These are phyloP conservation scores for Wickerhamiella domercqiae DNA, from an alignment of 805 yeast species.

Conservation along the genomic window DNA sequence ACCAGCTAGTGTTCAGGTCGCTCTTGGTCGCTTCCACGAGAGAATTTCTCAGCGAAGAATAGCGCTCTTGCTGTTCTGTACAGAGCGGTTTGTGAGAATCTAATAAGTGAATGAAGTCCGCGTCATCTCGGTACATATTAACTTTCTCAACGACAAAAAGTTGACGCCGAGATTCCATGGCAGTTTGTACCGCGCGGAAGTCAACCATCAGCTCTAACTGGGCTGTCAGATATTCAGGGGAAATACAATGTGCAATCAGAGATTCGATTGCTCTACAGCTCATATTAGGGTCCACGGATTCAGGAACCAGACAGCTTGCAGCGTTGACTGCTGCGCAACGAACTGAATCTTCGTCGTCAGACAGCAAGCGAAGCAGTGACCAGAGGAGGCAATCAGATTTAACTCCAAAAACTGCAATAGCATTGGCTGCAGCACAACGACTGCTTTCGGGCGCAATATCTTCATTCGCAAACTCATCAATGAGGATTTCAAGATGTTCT, in stretches of 20 bases:
- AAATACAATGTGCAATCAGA: constrained; percentile 4
- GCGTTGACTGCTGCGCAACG: constrained; percentile 34
- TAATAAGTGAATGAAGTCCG: constrained; percentile 20
- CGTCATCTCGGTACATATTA: constrained; percentile 46
- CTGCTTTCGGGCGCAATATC: constrained; percentile 31
- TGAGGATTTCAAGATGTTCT: constrained; percentile 20
- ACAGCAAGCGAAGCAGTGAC: constrained; percentile 16
- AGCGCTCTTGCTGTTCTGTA: not conserved
- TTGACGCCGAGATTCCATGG: constrained; percentile 21
- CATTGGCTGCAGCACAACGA: constrained; percentile 32
- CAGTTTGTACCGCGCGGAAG: constrained; percentile 15
- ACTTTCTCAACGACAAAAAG: constrained; percentile 54
- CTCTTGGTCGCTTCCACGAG: not conserved
- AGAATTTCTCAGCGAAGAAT: not conserved
- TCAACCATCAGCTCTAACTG: constrained; percentile 7
- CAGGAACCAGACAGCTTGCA: constrained; percentile 23
- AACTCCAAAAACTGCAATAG: constrained; percentile 21
- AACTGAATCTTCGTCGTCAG: constrained; percentile 54
- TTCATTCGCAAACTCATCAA: constrained; percentile 27
- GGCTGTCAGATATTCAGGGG: constrained; percentile 4
- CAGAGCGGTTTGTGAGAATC: too few species aligned
- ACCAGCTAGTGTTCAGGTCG: not conserved
- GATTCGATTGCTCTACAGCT: constrained; percentile 9
- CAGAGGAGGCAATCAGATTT: constrained; percentile 4
- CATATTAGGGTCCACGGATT: not conserved